A percentile compares a stretch with the other conserved stretches of the same genome.
Conservation (phyloP, 371 early-diverging fungal genomes). For the Mortierella sp. region DNA sequence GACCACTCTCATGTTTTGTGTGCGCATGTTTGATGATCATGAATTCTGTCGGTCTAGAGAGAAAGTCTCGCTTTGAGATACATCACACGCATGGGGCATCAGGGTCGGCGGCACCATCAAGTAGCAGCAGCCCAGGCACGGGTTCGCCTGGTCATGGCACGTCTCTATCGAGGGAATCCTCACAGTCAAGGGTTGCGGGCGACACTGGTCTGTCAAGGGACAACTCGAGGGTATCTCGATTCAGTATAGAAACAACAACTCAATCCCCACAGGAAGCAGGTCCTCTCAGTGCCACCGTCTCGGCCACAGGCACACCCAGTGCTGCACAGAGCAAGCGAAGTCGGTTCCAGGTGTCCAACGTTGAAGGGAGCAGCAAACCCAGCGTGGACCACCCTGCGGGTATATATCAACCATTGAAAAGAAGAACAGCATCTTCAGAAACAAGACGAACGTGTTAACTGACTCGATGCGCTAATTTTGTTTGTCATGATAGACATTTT, state of each 20-base stretch:
- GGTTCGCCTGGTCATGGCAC: slow-evolving; percentile 29
- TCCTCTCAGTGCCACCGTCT: background rate
- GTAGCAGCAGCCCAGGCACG: slow-evolving; percentile 18
- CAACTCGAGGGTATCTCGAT: slow-evolving; percentile 40
- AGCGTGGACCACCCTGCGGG: slow-evolving; percentile 6
- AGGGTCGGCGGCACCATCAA: slow-evolving; percentile 3
- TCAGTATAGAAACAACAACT: slow-evolving; percentile 38
- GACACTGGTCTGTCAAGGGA: slow-evolving; percentile 35
- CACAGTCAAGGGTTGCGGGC: slow-evolving; percentile 33
- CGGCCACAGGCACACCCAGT: slow-evolving; percentile 17
- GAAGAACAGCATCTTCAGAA: background rate
- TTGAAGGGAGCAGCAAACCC: slow-evolving; percentile 32
- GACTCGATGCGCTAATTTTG: background rate
- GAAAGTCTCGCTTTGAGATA: slow-evolving; percentile 55
- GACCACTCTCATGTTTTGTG: background rate
- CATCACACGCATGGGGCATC: slow-evolving; percentile 40
- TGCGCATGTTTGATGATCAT: slow-evolving; percentile 11
- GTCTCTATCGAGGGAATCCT: slow-evolving; percentile 46
- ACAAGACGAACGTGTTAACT: no score
- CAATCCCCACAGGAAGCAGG: slow-evolving; percentile 6
- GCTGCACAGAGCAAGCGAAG: slow-evolving; percentile 35
- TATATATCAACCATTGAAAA: background rate
- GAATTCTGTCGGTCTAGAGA: slow-evolving; percentile 23
- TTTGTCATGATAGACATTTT: slow-evolving; percentile 15
- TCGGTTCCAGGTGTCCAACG: slow-evolving; percentile 55